Evolutionary conservation across 2,329 filamentous ascomycete genomes (phyloP), one percentile per base, ranked within the genome.

Genomic region (Cladophialophora psammophila): DNA sequence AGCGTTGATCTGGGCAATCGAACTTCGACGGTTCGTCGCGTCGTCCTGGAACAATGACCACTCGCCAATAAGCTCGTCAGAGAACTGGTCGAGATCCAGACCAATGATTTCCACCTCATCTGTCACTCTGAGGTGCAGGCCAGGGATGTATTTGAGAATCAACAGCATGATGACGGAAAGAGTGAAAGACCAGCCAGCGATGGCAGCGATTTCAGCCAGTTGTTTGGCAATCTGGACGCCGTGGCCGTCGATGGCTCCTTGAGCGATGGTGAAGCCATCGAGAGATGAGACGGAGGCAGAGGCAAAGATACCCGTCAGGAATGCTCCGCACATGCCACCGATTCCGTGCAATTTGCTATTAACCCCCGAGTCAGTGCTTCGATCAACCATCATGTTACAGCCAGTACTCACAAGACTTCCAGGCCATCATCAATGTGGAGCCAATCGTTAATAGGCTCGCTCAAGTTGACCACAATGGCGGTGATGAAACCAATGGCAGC

Each of bases 221-320:
- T 87, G 85, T 72, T 83, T 82, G 50, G 82, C 85, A 20, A 87
- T 79, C 72, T 87, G 85, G 38, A 85, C 77, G 18, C 84, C 84
- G 58, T 85, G 81, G 63, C 85, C 85, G 62, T 87, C 85, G 71
- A 86, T 83, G 50, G 82, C 85, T 9, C 84, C 80, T n/a, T 75
- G 76, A 45, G 70, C 73, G 20, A 81, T 74, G 1, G 82, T 83
- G 12, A 75, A 76, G 54, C 85, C 85, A 63, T 87, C 85, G 48
- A 87, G 80, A 2, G 77, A 73, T 1, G 78, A 78, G 32, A 80
- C 75, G 12, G 76, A 77, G 31, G 74, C 66, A 31, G 80, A 79
- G 40, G 85, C 85, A 69, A 88, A 87, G 71, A 87, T 82, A 6
- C 85, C 86, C 1, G 86, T 88, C 55, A 87, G 73, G 76, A 88